Base-by-base conservation (phyloP, 306 rosid species). In the Pachyrhizus erosus region DNA sequence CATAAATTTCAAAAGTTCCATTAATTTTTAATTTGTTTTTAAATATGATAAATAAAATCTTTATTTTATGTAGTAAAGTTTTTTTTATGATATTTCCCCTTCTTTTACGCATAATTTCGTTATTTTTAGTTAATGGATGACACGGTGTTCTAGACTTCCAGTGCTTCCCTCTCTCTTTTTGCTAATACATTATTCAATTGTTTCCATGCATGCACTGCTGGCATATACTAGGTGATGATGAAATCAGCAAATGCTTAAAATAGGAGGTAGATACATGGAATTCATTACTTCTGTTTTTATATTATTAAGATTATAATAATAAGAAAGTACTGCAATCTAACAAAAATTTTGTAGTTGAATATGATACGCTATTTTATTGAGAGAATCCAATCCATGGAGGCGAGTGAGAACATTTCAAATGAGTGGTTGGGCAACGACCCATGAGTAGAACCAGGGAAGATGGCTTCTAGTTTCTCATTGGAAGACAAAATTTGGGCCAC, bases 361-460 rank as follows among this genome's bases (percentile, higher is more conserved):
- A 13, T 27, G 11, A 14, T 29, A 62, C 69, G 42, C 69, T 40
- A 64, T 66, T 66, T 40, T 39, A 11, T 66, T 34, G 73, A 31
- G 34, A 14, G 39, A 17, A 17, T 65, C n/a, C 21, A 3, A 66
- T 34, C 7, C 15, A 64, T 15, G 5, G 2, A 0, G 15, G 14
- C 23, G 57, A 23, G 14, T 29, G 6, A 31, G 43, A 73, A 18
- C 31, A 73, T 73, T 73, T 73, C 66, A 72, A 73, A 12, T 5
- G 29, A 18, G 48, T 73, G 21, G 78, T 76, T 76, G 70, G 57
- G n/a, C n/a, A n/a, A n/a, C n/a, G n/a, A n/a, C n/a, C n/a, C n/a
- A n/a, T n/a, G n/a, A n/a, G n/a, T n/a, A n/a, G 9, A 58, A 18
- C n/a, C 60, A 2, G 15, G 61, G 74, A 78, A 65, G 40, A 37